A percentile compares a stretch with the other conserved stretches of the same genome.
Evolutionary conservation across 1,139 yeast genomes (phyloP).

Genomic region (Zygosaccharomyces sapae): DNA sequence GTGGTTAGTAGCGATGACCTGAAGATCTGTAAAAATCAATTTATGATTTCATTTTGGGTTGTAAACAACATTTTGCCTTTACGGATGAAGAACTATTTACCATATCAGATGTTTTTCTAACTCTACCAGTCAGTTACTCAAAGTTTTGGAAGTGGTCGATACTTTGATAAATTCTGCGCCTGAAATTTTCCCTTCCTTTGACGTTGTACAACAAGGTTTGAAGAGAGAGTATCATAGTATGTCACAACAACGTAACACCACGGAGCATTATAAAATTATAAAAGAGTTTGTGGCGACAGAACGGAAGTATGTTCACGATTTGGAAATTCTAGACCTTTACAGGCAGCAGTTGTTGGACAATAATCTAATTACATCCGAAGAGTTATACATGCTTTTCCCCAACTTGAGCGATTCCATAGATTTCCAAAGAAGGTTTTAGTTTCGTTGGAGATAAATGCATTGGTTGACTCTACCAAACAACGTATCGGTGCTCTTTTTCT

Average conservation of each 20-base stretch:
- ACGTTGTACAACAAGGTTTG: conserved; percentile 19
- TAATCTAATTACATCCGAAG: conserved; percentile 72
- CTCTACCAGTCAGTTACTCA: conserved; percentile 70
- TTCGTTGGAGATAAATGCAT: conserved; percentile 83
- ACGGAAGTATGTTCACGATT: conserved; percentile 85
- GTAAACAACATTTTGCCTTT: conserved; percentile 69
- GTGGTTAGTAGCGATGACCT: conserved; percentile 71
- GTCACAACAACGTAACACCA: conserved; percentile 6
- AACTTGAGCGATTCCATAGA: conserved; percentile 79
- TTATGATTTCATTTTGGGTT: conserved; percentile 87
- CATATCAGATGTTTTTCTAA: conserved; percentile 82
- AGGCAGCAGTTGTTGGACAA: conserved; percentile 61
- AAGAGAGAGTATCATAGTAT: conserved; percentile 17
- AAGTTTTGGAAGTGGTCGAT: conserved; percentile 64
- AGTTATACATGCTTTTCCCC: conserved; percentile 77
- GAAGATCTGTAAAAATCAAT: conserved; percentile 85
- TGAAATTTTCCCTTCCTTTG: conserved; percentile 35
- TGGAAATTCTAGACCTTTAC: conserved; percentile 68
- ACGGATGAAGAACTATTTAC: conserved; percentile 84
- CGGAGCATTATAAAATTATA: conserved; percentile 53
- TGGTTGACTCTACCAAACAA: conserved; percentile 70
- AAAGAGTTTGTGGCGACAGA: conserved; percentile 85
- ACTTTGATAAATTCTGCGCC: conserved; percentile 54
- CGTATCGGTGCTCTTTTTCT: conserved; percentile 84
- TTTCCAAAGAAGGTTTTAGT: conserved; percentile 87